Conservation (phyloP, 352 stramenopile species). For the Phytophthora pini region DNA sequence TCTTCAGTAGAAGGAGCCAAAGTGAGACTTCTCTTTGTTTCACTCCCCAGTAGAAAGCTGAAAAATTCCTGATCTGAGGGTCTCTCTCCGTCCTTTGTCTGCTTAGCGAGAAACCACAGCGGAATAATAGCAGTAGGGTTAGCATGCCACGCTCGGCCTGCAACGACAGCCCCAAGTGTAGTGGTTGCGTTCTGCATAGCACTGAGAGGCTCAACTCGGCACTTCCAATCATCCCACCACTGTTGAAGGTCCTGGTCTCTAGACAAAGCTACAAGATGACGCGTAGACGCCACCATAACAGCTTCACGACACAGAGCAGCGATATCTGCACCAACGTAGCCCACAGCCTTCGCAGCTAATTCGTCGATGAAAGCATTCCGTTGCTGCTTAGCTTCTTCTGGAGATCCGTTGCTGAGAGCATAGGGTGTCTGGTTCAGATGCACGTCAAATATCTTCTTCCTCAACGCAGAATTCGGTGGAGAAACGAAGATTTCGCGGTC, state of each 20-base stretch:
- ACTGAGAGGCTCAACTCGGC: conserved; percentile 44
- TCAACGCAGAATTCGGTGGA: conserved; percentile 46
- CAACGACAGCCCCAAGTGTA: conserved; percentile 50
- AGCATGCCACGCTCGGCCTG: conserved; percentile 61
- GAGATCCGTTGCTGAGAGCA: conserved; percentile 18
- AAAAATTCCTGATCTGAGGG: conserved; percentile 44
- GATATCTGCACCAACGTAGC: conserved; percentile 86
- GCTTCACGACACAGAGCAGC: conserved; percentile 80
- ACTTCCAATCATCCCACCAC: conserved; percentile 74
- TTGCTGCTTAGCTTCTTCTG: conserved; percentile 18
- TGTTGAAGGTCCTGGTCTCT: conserved; percentile 52
- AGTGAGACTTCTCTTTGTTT: conserved; percentile 2
- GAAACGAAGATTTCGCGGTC: conserved; percentile 80
- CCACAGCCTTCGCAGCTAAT: conserved; percentile 62
- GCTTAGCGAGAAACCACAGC: conserved; percentile 70
- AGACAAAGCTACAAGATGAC: conserved; percentile 65
- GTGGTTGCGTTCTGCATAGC: conserved; percentile 21
- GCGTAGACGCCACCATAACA: conserved; percentile 65
- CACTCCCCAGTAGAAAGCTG: conserved; percentile 44
- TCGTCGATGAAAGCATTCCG: conserved; percentile 41
- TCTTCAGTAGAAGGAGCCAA: neutral
- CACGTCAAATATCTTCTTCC: conserved; percentile 72
- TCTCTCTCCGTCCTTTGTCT: conserved; percentile 11
- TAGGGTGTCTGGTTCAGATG: conserved; percentile 59
- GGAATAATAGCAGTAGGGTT: conserved; percentile 73